A percentile compares a stretch with the other conserved stretches of the same genome.
These are phyloP conservation scores for Calendula officinalis DNA, from an alignment of 129 eudicot species.

Conservation along the genomic window DNA sequence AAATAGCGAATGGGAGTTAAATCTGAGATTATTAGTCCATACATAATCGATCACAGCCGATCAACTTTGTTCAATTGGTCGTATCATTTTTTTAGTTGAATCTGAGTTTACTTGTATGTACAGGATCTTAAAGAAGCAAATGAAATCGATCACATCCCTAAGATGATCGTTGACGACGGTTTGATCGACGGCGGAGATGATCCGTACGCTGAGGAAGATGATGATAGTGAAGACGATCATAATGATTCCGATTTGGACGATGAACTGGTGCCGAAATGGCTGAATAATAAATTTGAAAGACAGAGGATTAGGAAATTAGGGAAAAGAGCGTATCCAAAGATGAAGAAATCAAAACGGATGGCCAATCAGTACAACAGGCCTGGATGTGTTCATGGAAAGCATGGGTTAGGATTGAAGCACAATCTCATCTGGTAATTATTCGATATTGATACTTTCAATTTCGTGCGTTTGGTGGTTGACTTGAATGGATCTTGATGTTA, in stretches of 20 bases:
- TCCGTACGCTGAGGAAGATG: conserved; percentile 17
- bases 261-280: conserved; percentile 59
- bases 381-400: conserved; percentile 67
- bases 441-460: conserved; percentile 8
- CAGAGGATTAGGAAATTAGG: conserved; percentile 85
- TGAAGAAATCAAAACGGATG: conserved; percentile 48
- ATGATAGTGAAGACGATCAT: conserved; percentile 23
- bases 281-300: conserved; percentile 43
- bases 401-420: conserved; percentile 64
- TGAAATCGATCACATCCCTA: conserved; percentile 9
- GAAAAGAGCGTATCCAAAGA: conserved; percentile 54
- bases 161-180: not conserved
- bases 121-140: conserved; percentile 7
- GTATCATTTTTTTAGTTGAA: not conserved
- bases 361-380: conserved; percentile 44
- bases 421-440: conserved; percentile 25
- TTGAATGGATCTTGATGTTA: conserved; percentile 5
- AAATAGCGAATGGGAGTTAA: not conserved
- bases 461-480: not conserved
- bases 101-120: not conserved
- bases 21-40: not conserved
- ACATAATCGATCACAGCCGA: not conserved
- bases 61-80: not conserved
- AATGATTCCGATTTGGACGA: conserved; percentile 57
- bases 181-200: conserved; percentile 8